A percentile compares a stretch with the other conserved stretches of the same genome.
Evolutionary conservation across 1,284 basidiomycete genomes (phyloP).

Genomic region (Ustilago cynodontis): DNA sequence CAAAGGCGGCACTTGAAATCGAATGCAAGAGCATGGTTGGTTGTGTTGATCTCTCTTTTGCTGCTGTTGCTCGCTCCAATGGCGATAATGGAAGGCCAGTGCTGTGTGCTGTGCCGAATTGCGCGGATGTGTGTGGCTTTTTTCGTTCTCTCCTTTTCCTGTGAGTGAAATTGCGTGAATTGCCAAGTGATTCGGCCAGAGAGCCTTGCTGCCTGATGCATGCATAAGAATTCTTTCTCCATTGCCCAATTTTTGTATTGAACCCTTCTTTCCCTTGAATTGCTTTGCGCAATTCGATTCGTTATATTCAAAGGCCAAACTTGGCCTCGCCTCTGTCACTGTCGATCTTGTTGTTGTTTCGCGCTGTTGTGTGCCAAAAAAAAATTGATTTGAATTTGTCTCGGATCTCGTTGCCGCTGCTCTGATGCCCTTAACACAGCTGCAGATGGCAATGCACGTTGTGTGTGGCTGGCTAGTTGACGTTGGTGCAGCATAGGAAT

Average conservation of each 20-base stretch:
- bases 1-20: conserved; percentile 4
- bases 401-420: conserved; percentile 1
- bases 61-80: not conserved
- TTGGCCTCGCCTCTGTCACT: conserved; percentile 14
- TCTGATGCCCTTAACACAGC: not conserved
- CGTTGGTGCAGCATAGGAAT: too few species aligned
- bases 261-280: conserved; percentile 1
- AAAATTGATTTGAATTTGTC: conserved; percentile 1
- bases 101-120: not conserved
- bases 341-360: conserved; percentile 1
- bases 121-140: not conserved
- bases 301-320: not conserved
- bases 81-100: not conserved
- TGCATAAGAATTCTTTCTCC: conserved; percentile 6
- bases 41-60: not conserved
- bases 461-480: not conserved
- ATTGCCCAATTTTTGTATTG: too few species aligned
- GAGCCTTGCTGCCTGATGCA: not conserved
- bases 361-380: not conserved
- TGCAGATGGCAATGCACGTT: conserved; percentile 3
- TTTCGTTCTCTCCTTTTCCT: not conserved
- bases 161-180: not conserved
- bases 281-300: not conserved
- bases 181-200: not conserved
- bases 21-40: not conserved